These are phyloP conservation scores for Fomitiporia mediterranea DNA, from an alignment of 1,284 basidiomycete species.

Conservation along the genomic window DNA sequence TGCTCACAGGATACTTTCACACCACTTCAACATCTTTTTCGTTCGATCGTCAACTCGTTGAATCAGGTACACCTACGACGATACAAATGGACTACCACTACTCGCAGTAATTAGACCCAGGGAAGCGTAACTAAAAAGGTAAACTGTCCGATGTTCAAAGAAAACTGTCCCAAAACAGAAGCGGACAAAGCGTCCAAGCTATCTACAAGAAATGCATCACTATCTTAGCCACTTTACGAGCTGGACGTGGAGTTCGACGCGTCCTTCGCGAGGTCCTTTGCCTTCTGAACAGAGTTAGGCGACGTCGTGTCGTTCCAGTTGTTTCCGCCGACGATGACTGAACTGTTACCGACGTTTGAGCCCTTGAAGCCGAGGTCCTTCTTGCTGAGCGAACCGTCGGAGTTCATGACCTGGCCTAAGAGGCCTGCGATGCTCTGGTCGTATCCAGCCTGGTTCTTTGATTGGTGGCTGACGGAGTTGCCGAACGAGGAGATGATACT, in stretches of 20 bases:
- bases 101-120: background rate
- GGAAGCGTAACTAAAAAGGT: background rate
- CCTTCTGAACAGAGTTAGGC: conserved; percentile 21
- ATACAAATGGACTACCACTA: background rate
- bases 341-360: conserved; percentile 22
- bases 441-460: conserved; percentile 17
- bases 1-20: background rate
- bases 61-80: conserved; percentile 1
- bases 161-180: conserved; percentile 3
- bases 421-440: conserved; percentile 22
- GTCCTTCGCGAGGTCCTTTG: conserved; percentile 8
- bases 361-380: conserved; percentile 24
- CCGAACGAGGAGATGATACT: conserved; percentile 23
- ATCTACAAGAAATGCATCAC: conserved; percentile 2
- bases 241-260: conserved; percentile 26
- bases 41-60: background rate
- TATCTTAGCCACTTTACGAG: conserved; percentile 12
- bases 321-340: conserved; percentile 21
- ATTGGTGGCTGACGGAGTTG: conserved; percentile 19
- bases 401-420: conserved; percentile 17
- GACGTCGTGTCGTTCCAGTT: conserved; percentile 25
- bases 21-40: background rate
- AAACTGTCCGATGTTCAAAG: background rate
- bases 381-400: conserved; percentile 20
- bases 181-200: too few relatives aligned